These are phyloP conservation scores for Xylaria palmicola DNA, from an alignment of 495 filamentous ascomycete species.

Conservation along the genomic window DNA sequence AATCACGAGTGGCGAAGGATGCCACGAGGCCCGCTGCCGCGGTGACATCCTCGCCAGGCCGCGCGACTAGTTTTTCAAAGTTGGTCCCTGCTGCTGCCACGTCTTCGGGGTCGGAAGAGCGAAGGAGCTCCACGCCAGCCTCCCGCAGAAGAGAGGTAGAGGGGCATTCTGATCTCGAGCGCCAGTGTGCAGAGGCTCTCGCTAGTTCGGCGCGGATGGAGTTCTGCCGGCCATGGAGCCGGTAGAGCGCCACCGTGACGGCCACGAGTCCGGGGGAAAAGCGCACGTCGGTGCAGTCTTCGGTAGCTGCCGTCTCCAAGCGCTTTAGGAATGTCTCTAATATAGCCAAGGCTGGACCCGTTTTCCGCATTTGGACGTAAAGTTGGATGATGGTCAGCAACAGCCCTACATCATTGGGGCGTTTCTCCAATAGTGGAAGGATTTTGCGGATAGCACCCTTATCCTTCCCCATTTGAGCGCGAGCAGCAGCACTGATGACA, in stretches of 20 bases:
- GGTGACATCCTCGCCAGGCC: conserved; percentile 61
- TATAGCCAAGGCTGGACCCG: conserved; percentile 68
- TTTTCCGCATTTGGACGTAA: conserved; percentile 73
- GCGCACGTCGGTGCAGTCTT: conserved; percentile 61
- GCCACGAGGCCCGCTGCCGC: conserved; percentile 81
- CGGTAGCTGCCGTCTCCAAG: conserved; percentile 65
- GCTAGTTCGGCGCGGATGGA: conserved; percentile 70
- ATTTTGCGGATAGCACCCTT: conserved; percentile 72
- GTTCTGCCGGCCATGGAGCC: conserved; percentile 70
- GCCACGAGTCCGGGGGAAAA: conserved; percentile 85
- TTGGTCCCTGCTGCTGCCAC: conserved; percentile 67
- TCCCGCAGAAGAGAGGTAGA: conserved; percentile 66
- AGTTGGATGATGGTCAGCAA: conserved; percentile 82
- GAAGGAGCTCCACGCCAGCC: conserved; percentile 74
- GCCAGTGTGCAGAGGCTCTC: conserved; percentile 84
- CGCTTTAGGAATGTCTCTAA: conserved; percentile 72
- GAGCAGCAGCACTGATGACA: conserved; percentile 78
- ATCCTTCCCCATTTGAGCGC: conserved; percentile 60
- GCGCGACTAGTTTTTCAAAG: conserved; percentile 65
- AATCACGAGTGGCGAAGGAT: conserved; percentile 68
- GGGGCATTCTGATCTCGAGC: conserved; percentile 44
- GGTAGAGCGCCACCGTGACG: conserved; percentile 79
- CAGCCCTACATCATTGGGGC: conserved; percentile 81
- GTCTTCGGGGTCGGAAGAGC: conserved; percentile 66
- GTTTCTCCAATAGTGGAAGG: conserved; percentile 68